Evolutionary conservation across 2,329 filamentous ascomycete genomes (phyloP).

Genomic region (Fusarium citri): DNA sequence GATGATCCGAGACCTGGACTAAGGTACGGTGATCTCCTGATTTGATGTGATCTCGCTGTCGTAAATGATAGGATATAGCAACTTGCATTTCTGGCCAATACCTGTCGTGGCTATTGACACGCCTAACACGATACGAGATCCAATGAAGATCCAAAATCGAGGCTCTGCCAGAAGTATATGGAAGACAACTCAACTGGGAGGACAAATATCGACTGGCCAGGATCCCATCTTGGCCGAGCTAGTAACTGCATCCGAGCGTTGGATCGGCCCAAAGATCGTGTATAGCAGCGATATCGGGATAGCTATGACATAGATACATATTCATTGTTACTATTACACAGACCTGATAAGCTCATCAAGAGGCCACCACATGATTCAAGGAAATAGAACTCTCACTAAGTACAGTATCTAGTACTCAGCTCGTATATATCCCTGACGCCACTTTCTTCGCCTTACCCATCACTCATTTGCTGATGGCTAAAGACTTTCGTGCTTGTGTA

Average conservation of each 20-base stretch:
- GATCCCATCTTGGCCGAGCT: not conserved
- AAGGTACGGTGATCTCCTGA: not conserved
- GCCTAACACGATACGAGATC: not conserved
- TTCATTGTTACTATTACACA: not conserved
- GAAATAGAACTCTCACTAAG: not conserved
- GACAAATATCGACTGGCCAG: not conserved
- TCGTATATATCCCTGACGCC: constrained; percentile 22
- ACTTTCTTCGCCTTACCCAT: constrained; percentile 1
- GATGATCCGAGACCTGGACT: constrained; percentile 8
- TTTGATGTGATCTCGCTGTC: constrained; percentile 20
- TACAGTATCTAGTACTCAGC: not conserved
- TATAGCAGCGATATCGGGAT: not conserved
- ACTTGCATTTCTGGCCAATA: constrained; percentile 1
- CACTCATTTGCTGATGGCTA: not conserved
- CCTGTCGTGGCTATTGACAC: constrained; percentile 5
- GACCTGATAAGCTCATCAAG: not conserved
- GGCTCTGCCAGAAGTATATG: not conserved
- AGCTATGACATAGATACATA: not conserved
- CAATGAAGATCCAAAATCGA: not conserved
- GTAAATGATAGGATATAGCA: constrained; percentile 22
- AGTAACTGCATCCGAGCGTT: not conserved
- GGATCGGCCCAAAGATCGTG: not conserved
- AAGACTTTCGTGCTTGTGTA: not conserved
- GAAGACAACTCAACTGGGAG: not conserved
- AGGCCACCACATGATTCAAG: not conserved